These are phyloP conservation scores for Trichomonas vaginalis DNA, from an alignment of 208 protist species.

Conservation along the genomic window DNA sequence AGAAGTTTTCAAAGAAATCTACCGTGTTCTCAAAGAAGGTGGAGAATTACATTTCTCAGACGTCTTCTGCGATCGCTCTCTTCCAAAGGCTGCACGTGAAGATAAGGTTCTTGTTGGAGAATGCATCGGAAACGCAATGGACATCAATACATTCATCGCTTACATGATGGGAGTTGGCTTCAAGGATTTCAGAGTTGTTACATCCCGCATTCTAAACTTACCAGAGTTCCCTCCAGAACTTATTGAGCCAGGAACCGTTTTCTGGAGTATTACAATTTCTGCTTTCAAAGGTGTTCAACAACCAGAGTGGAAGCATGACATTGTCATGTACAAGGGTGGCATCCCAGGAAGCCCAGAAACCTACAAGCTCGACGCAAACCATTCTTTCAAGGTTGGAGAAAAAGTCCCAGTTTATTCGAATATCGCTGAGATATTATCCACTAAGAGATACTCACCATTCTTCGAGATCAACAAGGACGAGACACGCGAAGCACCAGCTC, in stretches of 20 bases:
- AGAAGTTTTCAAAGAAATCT: slow-evolving; percentile 22
- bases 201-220: background rate
- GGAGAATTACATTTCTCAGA: slow-evolving; percentile 36
- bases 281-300: background rate
- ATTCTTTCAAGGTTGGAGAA: background rate
- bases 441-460: background rate
- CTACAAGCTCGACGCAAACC: background rate
- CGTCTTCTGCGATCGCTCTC: background rate
- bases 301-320: background rate
- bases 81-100: background rate
- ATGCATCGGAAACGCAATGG: slow-evolving; percentile 23
- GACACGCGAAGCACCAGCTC: background rate
- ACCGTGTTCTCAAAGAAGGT: slow-evolving; percentile 25
- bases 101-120: slow-evolving; percentile 32
- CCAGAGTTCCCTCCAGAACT: background rate
- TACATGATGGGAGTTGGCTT: background rate
- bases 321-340: background rate
- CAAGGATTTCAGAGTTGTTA: background rate
- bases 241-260: background rate
- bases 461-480: background rate
- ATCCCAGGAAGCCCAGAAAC: background rate
- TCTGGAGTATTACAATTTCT: background rate
- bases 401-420: background rate
- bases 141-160: background rate
- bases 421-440: background rate